Evolutionary conservation across 306 rosid genomes (phyloP).

Genomic region (Dalbergia cochinchinensis): DNA sequence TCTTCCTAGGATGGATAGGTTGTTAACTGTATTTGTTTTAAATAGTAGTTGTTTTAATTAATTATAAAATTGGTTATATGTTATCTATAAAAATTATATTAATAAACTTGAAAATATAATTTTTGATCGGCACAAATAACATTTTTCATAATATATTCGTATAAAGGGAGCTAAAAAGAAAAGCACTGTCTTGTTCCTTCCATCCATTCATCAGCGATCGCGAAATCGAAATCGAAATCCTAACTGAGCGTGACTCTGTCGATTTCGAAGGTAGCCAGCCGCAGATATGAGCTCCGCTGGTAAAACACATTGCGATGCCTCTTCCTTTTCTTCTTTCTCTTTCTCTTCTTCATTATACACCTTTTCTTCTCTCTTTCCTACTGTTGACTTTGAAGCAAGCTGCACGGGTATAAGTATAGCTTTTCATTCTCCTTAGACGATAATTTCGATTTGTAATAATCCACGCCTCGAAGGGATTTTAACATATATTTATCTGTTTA

Average conservation of each 20-base stretch:
- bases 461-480: not conserved
- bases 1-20: too few relatives aligned
- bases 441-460: slow-evolving; percentile 1
- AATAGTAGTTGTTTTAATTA: too few relatives aligned
- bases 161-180: too few relatives aligned
- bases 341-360: not conserved
- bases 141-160: too few relatives aligned
- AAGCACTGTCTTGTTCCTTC: too few relatives aligned
- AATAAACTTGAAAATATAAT: too few relatives aligned
- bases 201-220: too few relatives aligned
- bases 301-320: not conserved
- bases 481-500: not conserved
- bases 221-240: too few relatives aligned
- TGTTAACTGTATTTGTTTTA: too few relatives aligned
- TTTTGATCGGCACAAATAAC: too few relatives aligned
- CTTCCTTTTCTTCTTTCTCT: not conserved
- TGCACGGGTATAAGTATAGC: not conserved
- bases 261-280: not conserved
- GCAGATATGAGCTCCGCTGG: slow-evolving; percentile 9
- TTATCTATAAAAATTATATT: too few relatives aligned
- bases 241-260: not conserved
- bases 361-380: not conserved
- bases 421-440: not conserved
- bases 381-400: not conserved
- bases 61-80: too few relatives aligned